Evolutionary conservation across 768 basidiomycete genomes (phyloP).

Genomic region (Mycena crocata): DNA sequence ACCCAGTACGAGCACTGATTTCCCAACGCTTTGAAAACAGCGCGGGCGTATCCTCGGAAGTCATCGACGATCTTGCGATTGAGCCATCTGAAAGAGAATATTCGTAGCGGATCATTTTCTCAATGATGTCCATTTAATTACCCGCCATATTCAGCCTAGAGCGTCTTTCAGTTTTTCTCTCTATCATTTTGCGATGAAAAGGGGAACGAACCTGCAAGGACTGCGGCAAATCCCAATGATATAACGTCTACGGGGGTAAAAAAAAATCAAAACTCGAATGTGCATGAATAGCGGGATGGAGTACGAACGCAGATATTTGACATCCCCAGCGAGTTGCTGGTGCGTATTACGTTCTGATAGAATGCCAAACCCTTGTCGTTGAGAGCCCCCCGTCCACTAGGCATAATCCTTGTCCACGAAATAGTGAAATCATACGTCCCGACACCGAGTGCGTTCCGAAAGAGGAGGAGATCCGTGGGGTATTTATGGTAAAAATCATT

Average conservation of each 20-base stretch:
- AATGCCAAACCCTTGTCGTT: slow-evolving; percentile 59
- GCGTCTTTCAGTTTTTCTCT: not conserved
- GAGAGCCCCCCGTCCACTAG: slow-evolving; percentile 57
- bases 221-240: slow-evolving; percentile 67
- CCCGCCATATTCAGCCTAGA: slow-evolving; percentile 32
- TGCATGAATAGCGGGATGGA: not conserved
- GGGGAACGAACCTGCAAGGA: slow-evolving; percentile 60
- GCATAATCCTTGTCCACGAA: slow-evolving; percentile 67
- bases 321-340: slow-evolving; percentile 57
- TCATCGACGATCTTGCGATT: slow-evolving; percentile 59
- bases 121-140: not conserved
- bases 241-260: slow-evolving; percentile 49
- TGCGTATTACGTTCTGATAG: slow-evolving; percentile 59
- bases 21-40: slow-evolving; percentile 29
- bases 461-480: slow-evolving; percentile 56
- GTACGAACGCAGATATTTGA: slow-evolving; percentile 54
- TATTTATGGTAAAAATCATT: slow-evolving; percentile 59
- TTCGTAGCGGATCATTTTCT: not conserved
- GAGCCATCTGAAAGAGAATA: slow-evolving; percentile 51
- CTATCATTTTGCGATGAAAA: not conserved
- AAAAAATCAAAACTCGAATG: slow-evolving; percentile 7
- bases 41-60: slow-evolving; percentile 56
- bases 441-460: slow-evolving; percentile 56
- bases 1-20: slow-evolving; percentile 31
- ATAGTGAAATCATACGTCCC: slow-evolving; percentile 65